A percentile compares a stretch with the other conserved stretches of the same genome.
Evolutionary conservation across 441 rosid species (phyloP).

Genomic region (Populus hybrid): DNA sequence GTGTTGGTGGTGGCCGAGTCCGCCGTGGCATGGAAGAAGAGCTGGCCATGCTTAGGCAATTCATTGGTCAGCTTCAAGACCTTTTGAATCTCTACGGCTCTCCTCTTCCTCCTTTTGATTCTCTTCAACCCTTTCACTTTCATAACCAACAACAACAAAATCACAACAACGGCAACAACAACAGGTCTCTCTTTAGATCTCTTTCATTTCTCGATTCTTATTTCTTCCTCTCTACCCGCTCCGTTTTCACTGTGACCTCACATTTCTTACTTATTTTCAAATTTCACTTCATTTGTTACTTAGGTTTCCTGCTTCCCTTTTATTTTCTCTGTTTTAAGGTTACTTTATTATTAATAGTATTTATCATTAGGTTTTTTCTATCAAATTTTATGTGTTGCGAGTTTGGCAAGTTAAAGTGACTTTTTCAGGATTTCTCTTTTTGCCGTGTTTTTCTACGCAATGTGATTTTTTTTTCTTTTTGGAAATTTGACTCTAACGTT

Average conservation of each 20-base stretch:
- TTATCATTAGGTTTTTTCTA: background rate
- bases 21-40: conserved; percentile 69
- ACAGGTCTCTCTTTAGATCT: conserved; percentile 37
- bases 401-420: conserved; percentile 26
- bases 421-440: background rate
- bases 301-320: background rate
- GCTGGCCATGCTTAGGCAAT: conserved; percentile 96
- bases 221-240: background rate
- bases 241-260: background rate
- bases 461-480: background rate
- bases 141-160: conserved; percentile 28
- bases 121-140: conserved; percentile 32
- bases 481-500: background rate
- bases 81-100: conserved; percentile 70
- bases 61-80: conserved; percentile 92
- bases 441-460: conserved; percentile 14
- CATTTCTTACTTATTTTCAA: background rate
- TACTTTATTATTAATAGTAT: background rate
- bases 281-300: background rate
- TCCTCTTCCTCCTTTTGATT: conserved; percentile 37
- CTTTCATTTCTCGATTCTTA: conserved; percentile 7
- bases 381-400: conserved; percentile 3
- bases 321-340: background rate
- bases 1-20: background rate
- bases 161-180: conserved; percentile 27